Evolutionary conservation across 2,329 filamentous ascomycete genomes (phyloP).

Genomic region (Trichoderma gracile): DNA sequence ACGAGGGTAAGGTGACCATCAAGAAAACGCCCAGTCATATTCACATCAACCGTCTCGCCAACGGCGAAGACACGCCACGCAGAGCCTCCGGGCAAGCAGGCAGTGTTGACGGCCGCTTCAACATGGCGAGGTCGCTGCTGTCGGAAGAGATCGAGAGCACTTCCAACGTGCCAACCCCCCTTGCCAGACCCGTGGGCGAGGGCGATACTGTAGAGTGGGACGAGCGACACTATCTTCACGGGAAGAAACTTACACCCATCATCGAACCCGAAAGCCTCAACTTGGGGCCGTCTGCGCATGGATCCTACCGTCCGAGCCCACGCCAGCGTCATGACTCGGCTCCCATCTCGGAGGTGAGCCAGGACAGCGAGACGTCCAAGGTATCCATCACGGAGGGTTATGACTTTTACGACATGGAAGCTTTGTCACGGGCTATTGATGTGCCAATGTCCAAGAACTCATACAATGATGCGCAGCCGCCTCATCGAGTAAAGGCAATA

Average conservation of each 20-base stretch:
- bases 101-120: constrained; percentile 38
- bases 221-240: constrained; percentile 36
- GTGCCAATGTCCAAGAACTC: constrained; percentile 47
- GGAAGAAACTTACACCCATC: constrained; percentile 49
- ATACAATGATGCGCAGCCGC: constrained; percentile 33
- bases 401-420: constrained; percentile 66
- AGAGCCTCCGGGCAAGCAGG: constrained; percentile 35
- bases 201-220: constrained; percentile 31
- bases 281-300: constrained; percentile 51
- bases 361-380: constrained; percentile 50
- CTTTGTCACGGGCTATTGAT: constrained; percentile 53
- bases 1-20: constrained; percentile 35
- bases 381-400: constrained; percentile 61
- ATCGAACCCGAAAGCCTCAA: constrained; percentile 53
- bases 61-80: constrained; percentile 44
- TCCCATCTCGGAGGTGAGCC: constrained; percentile 53
- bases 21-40: constrained; percentile 34
- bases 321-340: constrained; percentile 52
- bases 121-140: constrained; percentile 48
- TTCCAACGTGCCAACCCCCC: constrained; percentile 61
- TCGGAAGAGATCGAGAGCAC: constrained; percentile 62
- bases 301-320: constrained; percentile 39
- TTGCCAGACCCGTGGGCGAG: constrained; percentile 54
- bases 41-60: constrained; percentile 31
- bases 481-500: constrained; percentile 31